Conservation (phyloP, 2,329 filamentous ascomycete genomes). For the Ophiostoma sp. region DNA sequence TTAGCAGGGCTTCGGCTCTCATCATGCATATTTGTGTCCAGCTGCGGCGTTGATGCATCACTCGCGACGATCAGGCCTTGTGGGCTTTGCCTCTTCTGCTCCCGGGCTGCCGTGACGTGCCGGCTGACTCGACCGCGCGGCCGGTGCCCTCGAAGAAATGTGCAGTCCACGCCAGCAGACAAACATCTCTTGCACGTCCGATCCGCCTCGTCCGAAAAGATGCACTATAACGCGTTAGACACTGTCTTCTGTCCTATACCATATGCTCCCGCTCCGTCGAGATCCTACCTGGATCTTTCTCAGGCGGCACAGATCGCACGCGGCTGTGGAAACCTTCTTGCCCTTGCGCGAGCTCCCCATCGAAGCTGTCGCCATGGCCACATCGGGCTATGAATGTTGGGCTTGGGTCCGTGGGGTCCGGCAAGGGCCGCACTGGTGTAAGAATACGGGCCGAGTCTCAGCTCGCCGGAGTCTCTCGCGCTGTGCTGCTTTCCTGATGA, state of each 20-base stretch:
- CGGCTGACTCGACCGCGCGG: constrained; percentile 11
- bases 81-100: neutral
- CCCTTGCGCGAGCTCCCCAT: constrained; percentile 2
- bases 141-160: constrained; percentile 1
- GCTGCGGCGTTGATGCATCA: neutral
- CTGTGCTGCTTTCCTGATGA: neutral
- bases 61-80: neutral
- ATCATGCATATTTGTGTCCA: neutral
- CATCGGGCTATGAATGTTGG: neutral
- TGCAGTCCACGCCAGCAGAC: constrained; percentile 11
- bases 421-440: neutral
- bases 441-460: neutral
- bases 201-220: neutral
- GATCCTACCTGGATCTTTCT: constrained; percentile 13
- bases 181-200: neutral
- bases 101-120: constrained; percentile 5
- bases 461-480: neutral
- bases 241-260: neutral
- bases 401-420: neutral
- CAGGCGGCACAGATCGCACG: constrained; percentile 11
- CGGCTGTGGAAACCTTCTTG: constrained; percentile 7
- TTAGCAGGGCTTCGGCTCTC: neutral
- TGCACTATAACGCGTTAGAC: neutral
- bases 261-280: too few species aligned
- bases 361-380: neutral